Percentiles rank a stretch among this genome's conserved stretches.
These are phyloP conservation scores for Erythrophleum ivorense DNA, from an alignment of 331 rosid genomes.

Conservation along the genomic window DNA sequence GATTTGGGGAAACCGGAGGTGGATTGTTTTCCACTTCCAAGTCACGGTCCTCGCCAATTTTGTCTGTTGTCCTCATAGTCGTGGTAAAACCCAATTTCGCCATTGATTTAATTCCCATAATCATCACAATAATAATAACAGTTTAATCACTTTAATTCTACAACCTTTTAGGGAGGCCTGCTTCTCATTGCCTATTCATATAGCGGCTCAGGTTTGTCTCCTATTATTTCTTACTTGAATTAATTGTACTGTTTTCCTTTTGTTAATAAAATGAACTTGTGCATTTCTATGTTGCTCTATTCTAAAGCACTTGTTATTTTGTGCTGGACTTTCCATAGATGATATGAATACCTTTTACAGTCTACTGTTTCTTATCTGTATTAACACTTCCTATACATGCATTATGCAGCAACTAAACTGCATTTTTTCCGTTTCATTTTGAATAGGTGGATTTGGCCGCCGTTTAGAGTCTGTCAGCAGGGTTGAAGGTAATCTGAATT, in stretches of 20 bases:
- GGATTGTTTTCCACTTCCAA: constrained; percentile 52
- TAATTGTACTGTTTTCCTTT: neutral
- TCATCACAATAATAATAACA: neutral
- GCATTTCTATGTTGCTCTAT: neutral
- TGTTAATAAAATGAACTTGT: neutral
- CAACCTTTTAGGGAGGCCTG: constrained; percentile 60
- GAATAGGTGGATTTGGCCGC: constrained; percentile 55
- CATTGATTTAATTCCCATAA: neutral
- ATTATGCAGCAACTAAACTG: neutral
- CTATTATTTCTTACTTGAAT: neutral
- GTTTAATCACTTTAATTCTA: constrained; percentile 33
- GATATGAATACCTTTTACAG: neutral
- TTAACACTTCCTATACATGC: neutral
- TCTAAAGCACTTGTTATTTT: neutral
- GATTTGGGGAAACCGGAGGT: constrained; percentile 57
- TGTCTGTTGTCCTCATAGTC: constrained; percentile 51
- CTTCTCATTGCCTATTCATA: constrained; percentile 57
- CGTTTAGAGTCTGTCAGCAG: constrained; percentile 48
- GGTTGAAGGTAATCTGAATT: constrained; percentile 60
- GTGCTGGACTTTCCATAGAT: neutral
- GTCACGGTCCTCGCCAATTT: constrained; percentile 55
- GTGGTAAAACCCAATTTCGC: constrained; percentile 41
- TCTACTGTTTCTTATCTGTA: neutral
- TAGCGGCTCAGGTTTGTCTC: constrained; percentile 54
- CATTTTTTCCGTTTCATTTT: neutral